Conservation (phyloP, 2,329 filamentous ascomycete species). For the Colletotrichum tropicicola region DNA sequence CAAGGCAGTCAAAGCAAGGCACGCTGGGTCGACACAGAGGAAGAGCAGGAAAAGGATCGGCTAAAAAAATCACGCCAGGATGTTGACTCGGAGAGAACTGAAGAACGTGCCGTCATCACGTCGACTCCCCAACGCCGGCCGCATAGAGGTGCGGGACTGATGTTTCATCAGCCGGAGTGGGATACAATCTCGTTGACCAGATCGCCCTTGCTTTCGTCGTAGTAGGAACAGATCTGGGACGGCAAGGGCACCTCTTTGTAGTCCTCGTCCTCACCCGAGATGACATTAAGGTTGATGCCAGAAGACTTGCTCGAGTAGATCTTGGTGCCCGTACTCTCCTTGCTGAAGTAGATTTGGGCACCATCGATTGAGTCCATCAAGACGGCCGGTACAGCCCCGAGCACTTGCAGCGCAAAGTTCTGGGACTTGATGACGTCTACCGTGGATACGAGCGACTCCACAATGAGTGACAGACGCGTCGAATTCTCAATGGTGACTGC, state of each 20-base stretch:
- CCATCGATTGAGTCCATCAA: constrained; percentile 94
- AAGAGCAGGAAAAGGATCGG: too few species aligned
- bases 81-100: too few species aligned
- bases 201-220: constrained; percentile 74
- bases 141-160: not conserved
- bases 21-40: too few species aligned
- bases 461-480: constrained; percentile 81
- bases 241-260: constrained; percentile 89
- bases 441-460: constrained; percentile 89
- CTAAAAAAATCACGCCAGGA: too few species aligned
- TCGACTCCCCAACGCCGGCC: not conserved
- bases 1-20: too few species aligned
- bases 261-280: constrained; percentile 76
- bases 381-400: constrained; percentile 86
- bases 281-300: constrained; percentile 87
- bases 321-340: constrained; percentile 80
- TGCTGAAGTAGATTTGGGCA: constrained; percentile 85
- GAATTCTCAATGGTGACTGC: constrained; percentile 97
- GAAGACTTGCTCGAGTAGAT: constrained; percentile 91
- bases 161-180: constrained; percentile 74
- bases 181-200: constrained; percentile 95
- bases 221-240: constrained; percentile 86
- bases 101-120: not conserved
- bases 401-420: constrained; percentile 93
- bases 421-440: constrained; percentile 95